A percentile compares a stretch with the other conserved stretches of the same genome.
These are phyloP conservation scores for Geotrichum europaeum DNA, from an alignment of 1,139 yeast genomes.

Conservation along the genomic window DNA sequence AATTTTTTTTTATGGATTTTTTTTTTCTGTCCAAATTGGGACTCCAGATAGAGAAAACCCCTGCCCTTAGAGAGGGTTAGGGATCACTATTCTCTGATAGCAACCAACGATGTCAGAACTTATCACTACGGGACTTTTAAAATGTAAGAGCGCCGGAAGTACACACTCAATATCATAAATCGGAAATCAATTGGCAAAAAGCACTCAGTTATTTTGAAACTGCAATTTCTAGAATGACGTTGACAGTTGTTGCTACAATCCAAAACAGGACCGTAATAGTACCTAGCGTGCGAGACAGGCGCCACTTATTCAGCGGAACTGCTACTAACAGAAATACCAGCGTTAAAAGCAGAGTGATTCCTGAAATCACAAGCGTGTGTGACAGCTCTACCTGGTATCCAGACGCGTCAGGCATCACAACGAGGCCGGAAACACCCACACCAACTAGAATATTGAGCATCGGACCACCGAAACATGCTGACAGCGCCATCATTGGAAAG, in stretches of 20 bases:
- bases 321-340: slow-evolving; percentile 47
- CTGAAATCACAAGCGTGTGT: slow-evolving; percentile 46
- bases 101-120: too few relatives aligned
- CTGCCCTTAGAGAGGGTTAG: neutral
- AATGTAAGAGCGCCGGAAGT: too few relatives aligned
- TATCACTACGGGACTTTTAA: too few relatives aligned
- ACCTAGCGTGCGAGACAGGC: slow-evolving; percentile 55
- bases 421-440: slow-evolving; percentile 59
- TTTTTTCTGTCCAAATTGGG: neutral
- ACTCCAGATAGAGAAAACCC: neutral
- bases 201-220: neutral
- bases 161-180: too few relatives aligned
- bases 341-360: slow-evolving; percentile 48
- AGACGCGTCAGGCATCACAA: slow-evolving; percentile 38
- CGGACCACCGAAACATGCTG: slow-evolving; percentile 96
- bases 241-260: slow-evolving; percentile 39
- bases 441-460: slow-evolving; percentile 58
- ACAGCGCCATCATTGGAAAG: slow-evolving; percentile 84
- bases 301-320: slow-evolving; percentile 64
- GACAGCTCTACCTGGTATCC: slow-evolving; percentile 39
- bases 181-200: neutral
- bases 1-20: neutral
- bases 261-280: slow-evolving; percentile 48
- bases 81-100: neutral
- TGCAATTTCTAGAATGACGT: slow-evolving; percentile 27